A percentile compares a stretch with the other conserved stretches of the same genome.
Evolutionary conservation across 192 early-diverging fungal genomes (phyloP).

Genomic region (Mortierella antarctica): DNA sequence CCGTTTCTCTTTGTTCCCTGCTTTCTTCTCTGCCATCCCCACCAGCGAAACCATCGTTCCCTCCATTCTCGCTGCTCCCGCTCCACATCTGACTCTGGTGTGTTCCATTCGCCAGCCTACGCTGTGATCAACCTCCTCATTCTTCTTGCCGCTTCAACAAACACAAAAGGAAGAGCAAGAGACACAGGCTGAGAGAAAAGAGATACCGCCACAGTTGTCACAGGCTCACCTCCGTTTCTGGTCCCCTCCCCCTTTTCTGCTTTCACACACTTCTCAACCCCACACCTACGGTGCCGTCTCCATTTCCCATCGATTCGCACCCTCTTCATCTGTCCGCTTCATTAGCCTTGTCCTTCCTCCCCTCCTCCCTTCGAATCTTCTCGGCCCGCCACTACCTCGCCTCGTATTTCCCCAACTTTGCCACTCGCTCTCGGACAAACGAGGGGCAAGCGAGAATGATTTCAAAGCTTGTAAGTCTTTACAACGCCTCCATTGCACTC

Average conservation of each 20-base stretch:
- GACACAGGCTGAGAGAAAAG: no score
- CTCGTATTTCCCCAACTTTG: not conserved
- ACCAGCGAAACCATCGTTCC: no score
- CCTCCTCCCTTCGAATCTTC: not conserved
- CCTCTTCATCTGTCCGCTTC: not conserved
- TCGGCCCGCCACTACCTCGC: not conserved
- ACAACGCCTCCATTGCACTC: not conserved
- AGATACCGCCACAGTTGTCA: not conserved
- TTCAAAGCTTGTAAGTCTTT: conserved; percentile 44
- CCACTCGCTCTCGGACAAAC: not conserved
- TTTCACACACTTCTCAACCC: not conserved
- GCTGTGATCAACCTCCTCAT: no score
- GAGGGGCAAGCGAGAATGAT: conserved; percentile 28
- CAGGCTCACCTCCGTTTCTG: not conserved
- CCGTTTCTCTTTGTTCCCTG: no score
- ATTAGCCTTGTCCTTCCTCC: not conserved
- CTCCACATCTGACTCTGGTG: no score
- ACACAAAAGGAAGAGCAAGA: no score
- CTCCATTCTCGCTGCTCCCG: no score
- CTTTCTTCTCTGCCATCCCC: not conserved
- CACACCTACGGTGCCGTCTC: not conserved
- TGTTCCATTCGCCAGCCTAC: no score
- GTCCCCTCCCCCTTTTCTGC: not conserved
- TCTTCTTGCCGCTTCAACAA: no score
- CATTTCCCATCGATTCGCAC: not conserved